Conservation (phyloP, 2,329 filamentous ascomycete species). For the Podosphaera leucotricha region DNA sequence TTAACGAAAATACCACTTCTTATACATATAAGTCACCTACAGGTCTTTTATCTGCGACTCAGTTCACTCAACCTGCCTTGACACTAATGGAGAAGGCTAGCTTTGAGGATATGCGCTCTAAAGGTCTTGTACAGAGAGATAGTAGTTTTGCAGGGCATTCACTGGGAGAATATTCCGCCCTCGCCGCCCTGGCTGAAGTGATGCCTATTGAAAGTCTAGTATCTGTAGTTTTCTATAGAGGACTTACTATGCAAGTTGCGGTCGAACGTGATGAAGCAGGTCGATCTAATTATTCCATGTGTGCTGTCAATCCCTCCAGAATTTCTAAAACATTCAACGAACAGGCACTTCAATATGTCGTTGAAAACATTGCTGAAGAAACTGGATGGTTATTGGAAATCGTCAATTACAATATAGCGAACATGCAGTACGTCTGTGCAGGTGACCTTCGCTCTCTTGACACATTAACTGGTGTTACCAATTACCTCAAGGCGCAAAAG, state of each 20-base stretch:
- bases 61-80: constrained; percentile 92
- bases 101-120: constrained; percentile 96
- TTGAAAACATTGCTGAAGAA: constrained; percentile 81
- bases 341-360: constrained; percentile 86
- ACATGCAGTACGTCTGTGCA: constrained; percentile 53
- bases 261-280: constrained; percentile 86
- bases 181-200: constrained; percentile 87
- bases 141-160: constrained; percentile 97
- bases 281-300: constrained; percentile 98
- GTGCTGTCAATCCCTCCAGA: constrained; percentile 91
- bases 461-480: constrained; percentile 46
- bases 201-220: constrained; percentile 99
- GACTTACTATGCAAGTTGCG: constrained; percentile 96
- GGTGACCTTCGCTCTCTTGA: constrained; percentile 49
- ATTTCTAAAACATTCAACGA: constrained; percentile 99
- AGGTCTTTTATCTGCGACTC: constrained; percentile 82
- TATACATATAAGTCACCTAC: constrained; percentile 96
- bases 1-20: constrained; percentile 73
- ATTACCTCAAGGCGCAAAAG: constrained; percentile 90
- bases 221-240: constrained; percentile 97
- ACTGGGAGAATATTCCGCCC: constrained; percentile 89
- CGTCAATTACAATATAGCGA: constrained; percentile 73
- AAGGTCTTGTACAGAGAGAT: constrained; percentile 85
- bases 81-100: constrained; percentile 99
- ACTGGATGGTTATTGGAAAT: constrained; percentile 95